Evolutionary conservation across 768 basidiomycete genomes (phyloP).

Genomic region (Russula dissimulans): DNA sequence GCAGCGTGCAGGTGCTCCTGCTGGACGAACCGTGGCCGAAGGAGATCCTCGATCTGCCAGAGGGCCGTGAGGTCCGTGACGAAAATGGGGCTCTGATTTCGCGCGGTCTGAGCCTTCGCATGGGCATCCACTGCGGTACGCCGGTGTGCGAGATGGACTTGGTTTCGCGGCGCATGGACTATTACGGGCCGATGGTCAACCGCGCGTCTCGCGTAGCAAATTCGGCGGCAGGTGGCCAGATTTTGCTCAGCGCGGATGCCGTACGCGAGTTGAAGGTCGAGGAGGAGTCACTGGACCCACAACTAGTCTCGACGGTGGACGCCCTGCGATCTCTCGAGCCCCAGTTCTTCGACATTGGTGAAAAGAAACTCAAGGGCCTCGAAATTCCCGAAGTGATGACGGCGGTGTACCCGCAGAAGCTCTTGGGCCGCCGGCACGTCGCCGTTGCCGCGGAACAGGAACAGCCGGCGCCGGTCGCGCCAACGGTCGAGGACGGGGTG

Average conservation of each 20-base stretch:
- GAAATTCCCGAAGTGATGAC: constrained; percentile 85
- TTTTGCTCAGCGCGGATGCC: constrained; percentile 84
- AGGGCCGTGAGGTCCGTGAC: constrained; percentile 75
- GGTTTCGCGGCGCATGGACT: constrained; percentile 87
- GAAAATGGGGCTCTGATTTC: constrained; percentile 58
- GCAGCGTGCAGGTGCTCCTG: constrained; percentile 77
- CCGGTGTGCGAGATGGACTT: constrained; percentile 86
- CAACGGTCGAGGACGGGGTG: constrained; percentile 20
- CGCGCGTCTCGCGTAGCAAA: constrained; percentile 79
- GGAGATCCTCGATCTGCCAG: constrained; percentile 87
- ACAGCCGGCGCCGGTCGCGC: background rate
- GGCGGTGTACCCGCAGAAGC: constrained; percentile 66
- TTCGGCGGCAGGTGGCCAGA: constrained; percentile 84
- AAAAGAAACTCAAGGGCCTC: constrained; percentile 88
- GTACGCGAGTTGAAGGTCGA: constrained; percentile 65
- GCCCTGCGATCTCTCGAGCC: constrained; percentile 68
- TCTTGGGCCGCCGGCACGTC: constrained; percentile 54
- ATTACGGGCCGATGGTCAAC: constrained; percentile 95
- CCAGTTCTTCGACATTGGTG: constrained; percentile 67
- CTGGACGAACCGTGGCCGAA: constrained; percentile 82
- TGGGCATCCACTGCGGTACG: constrained; percentile 92
- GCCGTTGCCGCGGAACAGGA: constrained; percentile 5
- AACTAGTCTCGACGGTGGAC: constrained; percentile 43
- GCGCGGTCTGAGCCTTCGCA: constrained; percentile 86
- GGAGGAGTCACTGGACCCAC: constrained; percentile 39